These are phyloP conservation scores for Trypanosoma avium DNA, from an alignment of 208 protist species.

Conservation along the genomic window DNA sequence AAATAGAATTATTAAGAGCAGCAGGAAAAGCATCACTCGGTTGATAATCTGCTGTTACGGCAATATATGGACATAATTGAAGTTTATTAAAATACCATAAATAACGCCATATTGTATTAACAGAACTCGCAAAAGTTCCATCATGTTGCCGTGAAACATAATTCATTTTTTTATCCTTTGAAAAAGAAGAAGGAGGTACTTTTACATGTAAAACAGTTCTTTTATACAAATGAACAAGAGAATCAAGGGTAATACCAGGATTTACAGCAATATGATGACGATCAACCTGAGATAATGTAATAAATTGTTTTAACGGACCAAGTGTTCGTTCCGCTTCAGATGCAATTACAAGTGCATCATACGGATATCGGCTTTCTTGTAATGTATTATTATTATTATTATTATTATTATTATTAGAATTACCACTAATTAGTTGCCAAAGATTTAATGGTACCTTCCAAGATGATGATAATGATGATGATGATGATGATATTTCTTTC, in stretches of 20 bases:
- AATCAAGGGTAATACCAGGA: conserved; percentile 77
- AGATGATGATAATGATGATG: conserved; percentile 7
- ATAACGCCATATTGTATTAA: conserved; percentile 82
- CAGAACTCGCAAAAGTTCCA: conserved; percentile 73
- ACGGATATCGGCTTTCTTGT: conserved; percentile 40
- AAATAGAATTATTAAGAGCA: conserved; percentile 47
- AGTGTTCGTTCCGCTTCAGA: conserved; percentile 60
- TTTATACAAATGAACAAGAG: conserved; percentile 51
- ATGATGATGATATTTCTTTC: not conserved
- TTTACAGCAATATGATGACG: conserved; percentile 74
- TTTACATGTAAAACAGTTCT: conserved; percentile 82
- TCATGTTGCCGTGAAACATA: conserved; percentile 66
- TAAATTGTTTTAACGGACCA: conserved; percentile 35
- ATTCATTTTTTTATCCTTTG: conserved; percentile 13
- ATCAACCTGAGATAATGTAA: conserved; percentile 43
- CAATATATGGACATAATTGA: conserved; percentile 43
- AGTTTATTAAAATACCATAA: conserved; percentile 76
- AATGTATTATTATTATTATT: conserved; percentile 29
- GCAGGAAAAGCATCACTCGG: conserved; percentile 60
- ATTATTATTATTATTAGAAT: not conserved
- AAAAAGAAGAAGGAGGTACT: conserved; percentile 74
- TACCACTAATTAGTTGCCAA: no score
- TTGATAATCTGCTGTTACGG: conserved; percentile 58
- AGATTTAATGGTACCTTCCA: no score
- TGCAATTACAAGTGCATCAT: conserved; percentile 83